These are phyloP conservation scores for Verticillium dahliae DNA, from an alignment of 2,329 filamentous ascomycete species.

Conservation along the genomic window DNA sequence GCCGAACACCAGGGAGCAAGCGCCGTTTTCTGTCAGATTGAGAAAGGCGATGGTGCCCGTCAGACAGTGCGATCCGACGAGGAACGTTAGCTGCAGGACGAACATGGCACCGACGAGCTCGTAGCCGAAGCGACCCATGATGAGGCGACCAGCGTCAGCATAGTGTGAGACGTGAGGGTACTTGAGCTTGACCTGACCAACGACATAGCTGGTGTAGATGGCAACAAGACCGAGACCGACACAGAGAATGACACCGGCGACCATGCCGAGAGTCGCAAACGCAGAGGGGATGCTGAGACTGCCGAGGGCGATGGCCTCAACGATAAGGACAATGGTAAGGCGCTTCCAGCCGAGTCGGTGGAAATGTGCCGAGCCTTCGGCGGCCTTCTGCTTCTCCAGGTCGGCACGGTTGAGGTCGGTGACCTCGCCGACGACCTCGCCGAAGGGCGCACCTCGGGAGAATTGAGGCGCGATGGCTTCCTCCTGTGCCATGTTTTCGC, in stretches of 20 bases:
- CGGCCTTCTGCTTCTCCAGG: conserved; percentile 38
- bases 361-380: conserved; percentile 40
- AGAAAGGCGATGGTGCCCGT: conserved; percentile 66
- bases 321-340: conserved; percentile 47
- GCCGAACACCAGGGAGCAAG: conserved; percentile 38
- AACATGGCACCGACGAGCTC: conserved; percentile 58
- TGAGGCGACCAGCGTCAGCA: conserved; percentile 58
- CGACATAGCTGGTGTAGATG: conserved; percentile 32
- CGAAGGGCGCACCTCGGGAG: conserved; percentile 11
- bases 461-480: conserved; percentile 9
- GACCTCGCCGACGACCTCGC: conserved; percentile 20
- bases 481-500: conserved; percentile 2
- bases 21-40: conserved; percentile 50
- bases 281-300: conserved; percentile 42
- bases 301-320: conserved; percentile 50
- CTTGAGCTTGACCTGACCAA: conserved; percentile 39
- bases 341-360: conserved; percentile 51
- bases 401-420: conserved; percentile 24
- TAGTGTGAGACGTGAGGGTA: conserved; percentile 57
- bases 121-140: conserved; percentile 53
- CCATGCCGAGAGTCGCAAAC: conserved; percentile 48
- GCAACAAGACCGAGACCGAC: conserved; percentile 28
- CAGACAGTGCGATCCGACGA: conserved; percentile 65
- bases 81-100: conserved; percentile 58
- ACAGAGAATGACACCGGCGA: conserved; percentile 28